These are phyloP conservation scores for Ogataea polymorpha DNA, from an alignment of 805 yeast species.

Conservation along the genomic window DNA sequence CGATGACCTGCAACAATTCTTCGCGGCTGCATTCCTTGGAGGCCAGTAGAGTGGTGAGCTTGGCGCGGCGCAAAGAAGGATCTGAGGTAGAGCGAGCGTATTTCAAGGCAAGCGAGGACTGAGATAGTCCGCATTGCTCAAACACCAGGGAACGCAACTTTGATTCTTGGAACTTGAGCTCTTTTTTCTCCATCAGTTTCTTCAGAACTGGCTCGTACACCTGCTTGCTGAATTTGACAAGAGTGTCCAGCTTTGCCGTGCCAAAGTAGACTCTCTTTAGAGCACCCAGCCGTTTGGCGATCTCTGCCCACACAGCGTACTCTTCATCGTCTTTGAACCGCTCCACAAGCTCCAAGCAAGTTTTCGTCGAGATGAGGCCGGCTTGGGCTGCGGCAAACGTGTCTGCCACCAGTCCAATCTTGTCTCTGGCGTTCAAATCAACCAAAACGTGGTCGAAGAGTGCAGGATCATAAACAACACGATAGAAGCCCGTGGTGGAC, in stretches of 20 bases:
- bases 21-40: constrained; percentile 34
- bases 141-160: constrained; percentile 39
- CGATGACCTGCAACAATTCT: constrained; percentile 38
- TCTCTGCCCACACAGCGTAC: constrained; percentile 54
- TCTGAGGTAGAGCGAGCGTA: constrained; percentile 14
- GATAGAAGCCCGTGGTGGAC: constrained; percentile 49
- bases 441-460: constrained; percentile 40
- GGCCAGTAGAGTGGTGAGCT: constrained; percentile 41
- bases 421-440: constrained; percentile 44
- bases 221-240: constrained; percentile 32
- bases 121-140: constrained; percentile 38
- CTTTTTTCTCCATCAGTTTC: constrained; percentile 15
- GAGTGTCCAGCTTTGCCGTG: constrained; percentile 27
- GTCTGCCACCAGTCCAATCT: constrained; percentile 55
- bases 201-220: constrained; percentile 35
- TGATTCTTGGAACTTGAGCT: constrained; percentile 24
- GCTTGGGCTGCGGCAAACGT: constrained; percentile 46
- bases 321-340: constrained; percentile 35
- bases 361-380: constrained; percentile 40
- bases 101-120: constrained; percentile 33
- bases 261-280: constrained; percentile 39
- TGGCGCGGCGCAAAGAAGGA: constrained; percentile 43
- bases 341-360: constrained; percentile 43
- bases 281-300: constrained; percentile 38
- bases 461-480: constrained; percentile 48